Evolutionary conservation across 768 basidiomycete species (phyloP).

Genomic region (Boletus bicolor): DNA sequence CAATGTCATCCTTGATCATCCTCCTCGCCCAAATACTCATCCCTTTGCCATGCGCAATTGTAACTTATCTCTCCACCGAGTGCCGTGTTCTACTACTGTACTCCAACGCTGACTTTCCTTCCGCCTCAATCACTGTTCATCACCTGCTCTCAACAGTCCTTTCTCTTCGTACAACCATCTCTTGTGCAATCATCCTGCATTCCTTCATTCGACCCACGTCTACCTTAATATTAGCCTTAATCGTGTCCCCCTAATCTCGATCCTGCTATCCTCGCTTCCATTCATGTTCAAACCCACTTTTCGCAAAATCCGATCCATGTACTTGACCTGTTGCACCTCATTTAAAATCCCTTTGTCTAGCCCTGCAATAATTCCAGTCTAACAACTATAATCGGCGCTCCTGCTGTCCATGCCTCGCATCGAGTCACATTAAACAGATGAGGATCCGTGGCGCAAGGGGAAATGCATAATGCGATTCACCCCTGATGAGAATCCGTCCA

Average conservation of each 20-base stretch:
- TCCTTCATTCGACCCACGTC: conserved; percentile 7
- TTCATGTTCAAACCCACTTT: background rate
- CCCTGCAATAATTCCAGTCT: background rate
- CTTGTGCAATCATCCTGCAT: conserved; percentile 10
- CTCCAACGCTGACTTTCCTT: background rate
- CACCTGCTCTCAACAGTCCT: background rate
- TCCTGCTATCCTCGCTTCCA: background rate
- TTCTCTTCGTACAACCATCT: background rate
- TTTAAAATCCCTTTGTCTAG: background rate
- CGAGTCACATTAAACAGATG: background rate
- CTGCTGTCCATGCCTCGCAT: background rate
- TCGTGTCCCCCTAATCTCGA: background rate
- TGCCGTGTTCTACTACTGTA: conserved; percentile 18
- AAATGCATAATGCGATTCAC: background rate
- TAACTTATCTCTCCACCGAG: conserved; percentile 4
- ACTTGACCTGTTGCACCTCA: background rate
- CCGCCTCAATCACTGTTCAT: background rate
- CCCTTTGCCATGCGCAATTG: conserved; percentile 1
- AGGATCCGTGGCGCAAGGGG: conserved; percentile 8
- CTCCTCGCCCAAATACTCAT: background rate
- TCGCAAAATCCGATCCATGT: background rate
- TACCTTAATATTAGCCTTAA: background rate
- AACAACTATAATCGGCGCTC: background rate
- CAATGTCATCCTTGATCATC: conserved; percentile 12
- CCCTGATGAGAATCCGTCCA: background rate